Percentiles rank a stretch among this genome's conserved stretches.
phyloP scores from a whole-genome alignment of 192 early-diverging fungal genomes.

The Coemansia sp. region DNA sequence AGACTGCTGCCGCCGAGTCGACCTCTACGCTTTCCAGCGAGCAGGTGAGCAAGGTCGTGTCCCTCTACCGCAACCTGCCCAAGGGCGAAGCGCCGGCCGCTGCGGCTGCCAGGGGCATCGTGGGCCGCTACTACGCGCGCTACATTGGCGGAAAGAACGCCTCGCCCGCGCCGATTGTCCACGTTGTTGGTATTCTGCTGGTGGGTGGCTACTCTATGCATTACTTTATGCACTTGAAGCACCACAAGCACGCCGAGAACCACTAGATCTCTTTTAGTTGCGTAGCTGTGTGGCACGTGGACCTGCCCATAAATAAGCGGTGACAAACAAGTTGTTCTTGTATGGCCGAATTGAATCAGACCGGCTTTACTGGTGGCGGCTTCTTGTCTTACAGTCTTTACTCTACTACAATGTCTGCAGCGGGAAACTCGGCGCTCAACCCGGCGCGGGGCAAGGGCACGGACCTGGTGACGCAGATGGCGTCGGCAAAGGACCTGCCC shows the following conservation, averaged over 20 bases:
- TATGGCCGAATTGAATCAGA: background rate
- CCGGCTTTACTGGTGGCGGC: background rate
- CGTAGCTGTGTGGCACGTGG: background rate
- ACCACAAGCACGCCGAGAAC: slow-evolving; percentile 80
- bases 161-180: slow-evolving; percentile 57
- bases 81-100: slow-evolving; percentile 56
- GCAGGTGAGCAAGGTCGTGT: slow-evolving; percentile 61
- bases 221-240: slow-evolving; percentile 73
- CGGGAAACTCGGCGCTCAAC: slow-evolving; percentile 72
- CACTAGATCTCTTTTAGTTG: slow-evolving; percentile 50
- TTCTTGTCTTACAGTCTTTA: background rate
- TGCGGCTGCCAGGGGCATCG: slow-evolving; percentile 52
- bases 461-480: slow-evolving; percentile 57
- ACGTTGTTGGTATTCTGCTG: slow-evolving; percentile 57
- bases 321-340: background rate
- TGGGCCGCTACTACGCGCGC: slow-evolving; percentile 60
- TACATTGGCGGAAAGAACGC: slow-evolving; percentile 71
- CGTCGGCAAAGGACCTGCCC: slow-evolving; percentile 63
- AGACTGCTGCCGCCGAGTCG: slow-evolving; percentile 40
- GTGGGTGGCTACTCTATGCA: slow-evolving; percentile 63
- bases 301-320: background rate
- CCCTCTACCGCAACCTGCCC: slow-evolving; percentile 70
- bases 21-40: slow-evolving; percentile 45
- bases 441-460: slow-evolving; percentile 64
- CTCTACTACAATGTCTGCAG: slow-evolving; percentile 50